Conservation (phyloP, 768 basidiomycete genomes). For the Tulasnella calospora region DNA sequence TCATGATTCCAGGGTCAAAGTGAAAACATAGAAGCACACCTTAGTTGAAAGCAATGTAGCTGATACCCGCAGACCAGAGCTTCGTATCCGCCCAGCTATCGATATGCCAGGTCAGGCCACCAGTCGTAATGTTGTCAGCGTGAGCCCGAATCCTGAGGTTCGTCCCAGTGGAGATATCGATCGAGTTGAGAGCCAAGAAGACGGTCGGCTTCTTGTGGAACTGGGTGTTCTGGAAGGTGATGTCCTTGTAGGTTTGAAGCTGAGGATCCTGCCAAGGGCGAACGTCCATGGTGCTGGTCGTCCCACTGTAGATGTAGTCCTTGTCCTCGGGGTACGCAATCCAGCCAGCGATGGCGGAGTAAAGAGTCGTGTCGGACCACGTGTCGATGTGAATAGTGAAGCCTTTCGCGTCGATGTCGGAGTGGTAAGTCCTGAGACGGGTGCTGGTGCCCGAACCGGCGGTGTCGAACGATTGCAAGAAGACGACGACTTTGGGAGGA, state of each 20-base stretch:
- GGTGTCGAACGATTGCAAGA: not conserved
- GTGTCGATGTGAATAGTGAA: not conserved
- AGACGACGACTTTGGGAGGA: not conserved
- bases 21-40: too few relatives aligned
- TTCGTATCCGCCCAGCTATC: too few relatives aligned
- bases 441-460: not conserved
- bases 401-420: not conserved
- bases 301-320: not conserved
- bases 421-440: not conserved
- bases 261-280: not conserved
- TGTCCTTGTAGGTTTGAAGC: not conserved
- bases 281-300: not conserved
- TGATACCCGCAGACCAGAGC: too few relatives aligned
- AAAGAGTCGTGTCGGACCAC: not conserved
- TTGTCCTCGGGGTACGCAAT: not conserved
- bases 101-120: too few relatives aligned
- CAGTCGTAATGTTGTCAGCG: too few relatives aligned
- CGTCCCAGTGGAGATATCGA: too few relatives aligned
- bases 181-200: too few relatives aligned
- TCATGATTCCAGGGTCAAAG: too few relatives aligned
- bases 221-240: too few relatives aligned
- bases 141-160: too few relatives aligned
- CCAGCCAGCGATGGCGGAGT: not conserved
- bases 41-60: too few relatives aligned
- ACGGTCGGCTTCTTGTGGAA: too few relatives aligned